Evolutionary conservation across 805 yeast genomes (phyloP), one percentile per base, ranked within the genome.

Genomic region (Saccharomyces eubayanus): DNA sequence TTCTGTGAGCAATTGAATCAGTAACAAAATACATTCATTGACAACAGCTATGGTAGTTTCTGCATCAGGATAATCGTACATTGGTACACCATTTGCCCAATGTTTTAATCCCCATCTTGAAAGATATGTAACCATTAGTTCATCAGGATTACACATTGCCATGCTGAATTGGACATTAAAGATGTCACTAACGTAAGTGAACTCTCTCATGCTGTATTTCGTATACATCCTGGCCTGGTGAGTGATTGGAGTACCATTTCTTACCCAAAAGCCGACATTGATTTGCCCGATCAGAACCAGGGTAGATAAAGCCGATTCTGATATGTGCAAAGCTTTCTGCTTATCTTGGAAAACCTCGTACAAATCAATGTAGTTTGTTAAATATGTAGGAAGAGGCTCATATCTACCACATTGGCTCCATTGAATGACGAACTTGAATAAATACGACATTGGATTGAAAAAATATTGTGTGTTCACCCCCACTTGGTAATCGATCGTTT

Each of bases 231-330:
- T 85, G 58, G 87, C 76, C 64, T 92, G 98, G 28, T 84, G 82
- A 45, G 86, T 77, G 5, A 89, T 83, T 45, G 91, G 85, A 55
- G 81, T 78, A 0, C 99, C 99, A 69, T 92, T 92, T 62, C 98
- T 79, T 0, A 92, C 97, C 98, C 98, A 92, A 53, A 86, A 79
- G 0, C 97, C 97, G 0, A 87, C 83, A 56, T 88, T 85, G 8
- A 92, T 87, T 62, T 94, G 97, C 0, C 96, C 82, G 58, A 89
- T 70, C 8, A 88, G 69, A 0, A 88, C 96, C 29, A 89, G 64
- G 0, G 91, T 85, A 54, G 95, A 76, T 21, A 94, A 67, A 0
- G 97, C 86, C 57, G 86, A 84, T 58, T 89, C 96, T 58, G 65
- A 63, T 9, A 67, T 57, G 50, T 58, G 57, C 5, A 63, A 47